Evolutionary conservation across 352 stramenopile species (phyloP).

Genomic region (Phytophthora pseudosyringae): DNA sequence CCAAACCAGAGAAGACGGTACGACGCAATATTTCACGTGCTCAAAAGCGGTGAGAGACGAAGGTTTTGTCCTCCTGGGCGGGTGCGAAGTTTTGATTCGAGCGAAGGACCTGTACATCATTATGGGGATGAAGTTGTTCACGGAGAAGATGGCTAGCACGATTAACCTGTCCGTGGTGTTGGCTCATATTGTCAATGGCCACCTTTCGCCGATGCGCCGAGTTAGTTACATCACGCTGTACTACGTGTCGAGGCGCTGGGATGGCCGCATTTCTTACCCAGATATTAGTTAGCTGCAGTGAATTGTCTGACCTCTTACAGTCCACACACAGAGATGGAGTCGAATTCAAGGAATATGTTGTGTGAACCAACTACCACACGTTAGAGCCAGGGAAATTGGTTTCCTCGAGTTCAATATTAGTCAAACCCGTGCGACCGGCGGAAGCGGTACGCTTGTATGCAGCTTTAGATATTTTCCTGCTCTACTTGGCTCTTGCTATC

Average conservation of each 20-base stretch:
- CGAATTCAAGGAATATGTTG: conserved; percentile 27
- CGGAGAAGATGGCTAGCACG: conserved; percentile 28
- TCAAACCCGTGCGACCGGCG: conserved; percentile 13
- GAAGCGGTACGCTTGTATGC: conserved; percentile 19
- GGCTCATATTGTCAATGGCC: conserved; percentile 37
- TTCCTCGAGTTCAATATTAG: not conserved
- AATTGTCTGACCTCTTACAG: not conserved
- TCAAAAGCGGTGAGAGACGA: conserved; percentile 44
- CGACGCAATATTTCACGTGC: conserved; percentile 38
- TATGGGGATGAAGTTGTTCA: conserved; percentile 43
- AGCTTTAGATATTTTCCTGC: conserved; percentile 30
- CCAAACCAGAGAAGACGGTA: conserved; percentile 19
- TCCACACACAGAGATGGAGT: conserved; percentile 12
- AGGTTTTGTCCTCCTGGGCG: conserved; percentile 43
- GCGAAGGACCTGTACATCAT: conserved; percentile 46
- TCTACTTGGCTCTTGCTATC: conserved; percentile 40
- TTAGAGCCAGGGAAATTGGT: conserved; percentile 17
- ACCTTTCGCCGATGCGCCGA: conserved; percentile 36
- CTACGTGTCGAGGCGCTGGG: conserved; percentile 35
- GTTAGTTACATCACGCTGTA: conserved; percentile 36
- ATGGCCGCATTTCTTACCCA: conserved; percentile 42
- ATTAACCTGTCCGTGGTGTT: conserved; percentile 43
- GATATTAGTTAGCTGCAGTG: conserved; percentile 30
- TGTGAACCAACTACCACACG: conserved; percentile 29
- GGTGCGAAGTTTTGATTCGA: conserved; percentile 41